Evolutionary conservation across 2,329 filamentous ascomycete species (phyloP), one percentile per base, ranked within the genome.

Genomic region (Hymenoscyphus repandus): DNA sequence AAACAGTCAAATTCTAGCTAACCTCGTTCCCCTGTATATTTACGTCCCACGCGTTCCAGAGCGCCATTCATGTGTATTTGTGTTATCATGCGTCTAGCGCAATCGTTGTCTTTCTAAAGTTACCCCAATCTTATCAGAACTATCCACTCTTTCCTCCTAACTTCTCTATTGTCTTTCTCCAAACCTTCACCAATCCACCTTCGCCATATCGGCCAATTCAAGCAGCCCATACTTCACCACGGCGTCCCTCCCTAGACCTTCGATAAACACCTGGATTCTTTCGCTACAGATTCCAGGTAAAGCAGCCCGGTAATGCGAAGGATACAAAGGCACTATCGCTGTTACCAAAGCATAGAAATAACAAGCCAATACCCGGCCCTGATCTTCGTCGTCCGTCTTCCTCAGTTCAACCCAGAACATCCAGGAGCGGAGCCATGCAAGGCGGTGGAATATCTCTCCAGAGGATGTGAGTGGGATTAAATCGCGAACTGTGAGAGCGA

Each of bases 361-460:
- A 11, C 48, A 49, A 10, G 37, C 45, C 11, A 58, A 44, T 2
- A 48, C 33, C 15, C 33, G 38, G 22, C 50, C 37, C 31, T 57
- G 50, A 6, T 52, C 37, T 1, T 33, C 13, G 13, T 22, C 41
- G 37, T 44, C 33, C 1, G 20, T 18, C 11, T 22, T 20, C 10
- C 56, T 40, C 36, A 55, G 12, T 27, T 58, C 56, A 27, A 56
- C 53, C 57, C 57, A 59, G 45, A 58, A 59, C 43, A 59, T 49
- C 55, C 55, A 59, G 4, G 51, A 56, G 6, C 57, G 46, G 2
- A 59, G 40, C 50, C 50, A 51, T 20, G 53, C 43, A 1, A 58
- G 45, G 34, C 47, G 36, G 18, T 58, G 49, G 41, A 50, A 59
- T 9, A 39, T 32, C 18, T 52, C 55, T 20, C 11, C 17, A 10